Evolutionary conservation across 306 rosid species (phyloP).

Genomic region (Rosa rugosa): DNA sequence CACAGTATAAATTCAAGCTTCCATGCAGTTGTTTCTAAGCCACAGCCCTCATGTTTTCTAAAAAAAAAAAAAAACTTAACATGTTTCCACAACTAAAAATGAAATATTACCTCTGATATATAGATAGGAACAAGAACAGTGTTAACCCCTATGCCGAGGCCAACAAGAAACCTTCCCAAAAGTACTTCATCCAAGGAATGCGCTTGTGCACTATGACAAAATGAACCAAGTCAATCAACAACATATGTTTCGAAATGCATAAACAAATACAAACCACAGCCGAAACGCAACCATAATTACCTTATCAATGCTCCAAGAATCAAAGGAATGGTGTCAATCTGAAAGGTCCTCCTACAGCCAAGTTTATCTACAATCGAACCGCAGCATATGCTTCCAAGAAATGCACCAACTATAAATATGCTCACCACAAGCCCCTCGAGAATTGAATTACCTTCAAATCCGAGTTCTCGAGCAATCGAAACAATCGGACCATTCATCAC

Average conservation of each 20-base stretch:
- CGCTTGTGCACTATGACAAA: constrained; percentile 73
- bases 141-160: constrained; percentile 89
- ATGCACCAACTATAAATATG: constrained; percentile 85
- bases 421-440: constrained; percentile 89
- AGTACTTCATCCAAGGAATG: constrained; percentile 71
- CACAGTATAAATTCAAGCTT: neutral
- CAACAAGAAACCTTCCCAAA: constrained; percentile 94
- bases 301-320: constrained; percentile 78
- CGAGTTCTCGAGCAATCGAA: constrained; percentile 79
- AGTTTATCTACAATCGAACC: constrained; percentile 79
- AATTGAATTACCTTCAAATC: constrained; percentile 76
- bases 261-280: neutral
- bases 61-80: neutral
- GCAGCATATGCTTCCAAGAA: constrained; percentile 72
- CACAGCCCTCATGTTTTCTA: neutral
- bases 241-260: constrained; percentile 2
- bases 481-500: constrained; percentile 92
- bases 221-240: constrained; percentile 20
- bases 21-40: neutral
- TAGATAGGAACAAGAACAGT: constrained; percentile 88
- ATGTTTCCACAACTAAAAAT: neutral
- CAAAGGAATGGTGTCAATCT: constrained; percentile 70
- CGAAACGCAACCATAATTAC: constrained; percentile 23
- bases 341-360: constrained; percentile 82
- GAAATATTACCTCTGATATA: constrained; percentile 69